Evolutionary conservation across 495 filamentous ascomycete species (phyloP), one percentile per base, ranked within the genome.

Genomic region (Lentithecium fluviatile): DNA sequence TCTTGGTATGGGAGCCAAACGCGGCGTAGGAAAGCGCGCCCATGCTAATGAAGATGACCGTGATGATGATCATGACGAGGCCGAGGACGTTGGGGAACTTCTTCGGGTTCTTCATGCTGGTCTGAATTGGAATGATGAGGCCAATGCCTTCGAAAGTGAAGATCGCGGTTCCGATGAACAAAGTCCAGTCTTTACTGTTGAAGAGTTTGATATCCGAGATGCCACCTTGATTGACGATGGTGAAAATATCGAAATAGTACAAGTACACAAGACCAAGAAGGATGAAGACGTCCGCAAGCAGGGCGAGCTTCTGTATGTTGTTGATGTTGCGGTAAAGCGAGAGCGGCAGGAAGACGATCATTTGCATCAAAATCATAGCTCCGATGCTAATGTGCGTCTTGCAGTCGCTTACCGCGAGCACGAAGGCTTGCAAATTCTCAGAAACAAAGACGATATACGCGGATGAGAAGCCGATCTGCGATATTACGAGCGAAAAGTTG

Each of bases 371-470:
- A 53, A 98, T 95, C 74, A 98, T 82, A 71, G 79, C 90, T 61
- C 89, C 89, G 74, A 97, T 89, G 65, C 89, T 83, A 59, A 98
- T 89, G 68, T 82, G 77, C 0, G 84, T 88, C 69, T 82, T 79
- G 78, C 93, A 96, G 59, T 93, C 79, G 53, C 89, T 86, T 47
- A 97, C 90, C 2, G 85, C 85, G 19, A 83, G 82, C 47, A 96
- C 87, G 74, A 98, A 96, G 10, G 94, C 94, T 69, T 96, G 93
- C 51, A 98, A 74, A 60, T 97, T 98, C 71, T 97, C 89, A 8
- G 91, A 88, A 6, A 93, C 96, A 71, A 98, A 98, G 55, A 98
- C 94, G 62, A 96, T 97, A 74, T 97, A 97, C n/a, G 94, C 94
- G 6, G 90, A 86, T 4, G 96, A 89, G 70, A 98, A 98, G 34